These are phyloP conservation scores for Aspergillus sp. DNA, from an alignment of 2,329 filamentous ascomycete species.

Conservation along the genomic window DNA sequence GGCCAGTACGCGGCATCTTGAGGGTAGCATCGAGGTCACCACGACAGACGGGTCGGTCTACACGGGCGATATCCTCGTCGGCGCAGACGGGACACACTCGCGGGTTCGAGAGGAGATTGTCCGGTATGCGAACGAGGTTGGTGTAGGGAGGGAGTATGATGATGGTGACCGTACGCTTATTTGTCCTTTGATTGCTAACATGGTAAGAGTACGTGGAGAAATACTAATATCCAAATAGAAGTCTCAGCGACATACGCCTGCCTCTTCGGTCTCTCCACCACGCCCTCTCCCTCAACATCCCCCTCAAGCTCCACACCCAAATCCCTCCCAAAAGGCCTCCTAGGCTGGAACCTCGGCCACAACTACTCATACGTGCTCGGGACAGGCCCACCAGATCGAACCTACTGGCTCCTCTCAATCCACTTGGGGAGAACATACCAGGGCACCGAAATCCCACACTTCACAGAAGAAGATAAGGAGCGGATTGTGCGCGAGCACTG, in stretches of 20 bases:
- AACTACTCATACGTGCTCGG: not conserved
- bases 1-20: not conserved
- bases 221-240: too few species aligned
- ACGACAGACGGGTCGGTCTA: not conserved
- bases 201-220: too few species aligned
- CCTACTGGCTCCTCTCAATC: not conserved
- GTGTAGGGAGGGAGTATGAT: not conserved
- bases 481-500: not conserved
- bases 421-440: not conserved
- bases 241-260: not conserved
- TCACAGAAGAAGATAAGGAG: not conserved
- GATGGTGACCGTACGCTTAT: not conserved
- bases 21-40: not conserved
- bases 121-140: not conserved
- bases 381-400: not conserved
- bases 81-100: slow-evolving; percentile 4
- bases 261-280: not conserved
- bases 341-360: not conserved
- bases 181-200: too few species aligned
- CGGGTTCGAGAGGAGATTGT: slow-evolving; percentile 1
- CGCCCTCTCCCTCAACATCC: too few species aligned
- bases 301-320: not conserved
- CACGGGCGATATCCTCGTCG: not conserved
- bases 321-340: not conserved
- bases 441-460: not conserved